Base-by-base conservation (phyloP, 1,284 basidiomycete genomes). In the Porodaedalea pini region DNA sequence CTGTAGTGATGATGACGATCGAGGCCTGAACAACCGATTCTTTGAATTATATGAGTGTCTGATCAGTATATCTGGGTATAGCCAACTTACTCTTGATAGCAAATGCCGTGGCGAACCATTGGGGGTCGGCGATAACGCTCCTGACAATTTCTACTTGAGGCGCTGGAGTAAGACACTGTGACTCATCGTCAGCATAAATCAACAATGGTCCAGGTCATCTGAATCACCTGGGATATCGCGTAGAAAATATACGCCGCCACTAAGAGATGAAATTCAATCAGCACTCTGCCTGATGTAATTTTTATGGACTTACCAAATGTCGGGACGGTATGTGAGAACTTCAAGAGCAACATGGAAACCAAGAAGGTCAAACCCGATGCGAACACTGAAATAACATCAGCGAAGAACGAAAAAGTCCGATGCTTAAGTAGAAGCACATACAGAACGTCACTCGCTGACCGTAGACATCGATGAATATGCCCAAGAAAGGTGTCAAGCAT, bases 101-200 rank as follows among this genome's bases (percentile, higher is more conserved):
- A 58, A 75, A 76, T 67, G 72, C 75, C 2, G 75, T 76, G 3
- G 73, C 75, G 57, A 75, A 77, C 63, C 73, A 75, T 58, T 72
- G 68, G 44, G 75, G 74, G 63, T 76, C 73, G 0, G 75, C 72
- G 65, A 71, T 69, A 27, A 71, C 73, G 58, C 66, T 75, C 3
- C 75, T 70, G 31, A 77, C 68, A 40, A 77, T 76, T 62, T 77
- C 75, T 5, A 76, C 75, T 66, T 77, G 75, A 1, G 75, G 75
- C 2, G 75, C 74, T 2, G 74, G 74, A 0, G 75, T 77, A 31
- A 76, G 69, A 54, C 67, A 67, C 71, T 75, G 56, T 13, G 11
- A 51, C 21, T 2, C 49, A 43, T 13, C 23, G 44, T 60, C 21
- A 59, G 54, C 51, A 17, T 51, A 45, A 7, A 47, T 23, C 15